A percentile compares a stretch with the other conserved stretches of the same genome.
These are phyloP conservation scores for Boletus sp. DNA, from an alignment of 768 basidiomycete genomes.

Conservation along the genomic window DNA sequence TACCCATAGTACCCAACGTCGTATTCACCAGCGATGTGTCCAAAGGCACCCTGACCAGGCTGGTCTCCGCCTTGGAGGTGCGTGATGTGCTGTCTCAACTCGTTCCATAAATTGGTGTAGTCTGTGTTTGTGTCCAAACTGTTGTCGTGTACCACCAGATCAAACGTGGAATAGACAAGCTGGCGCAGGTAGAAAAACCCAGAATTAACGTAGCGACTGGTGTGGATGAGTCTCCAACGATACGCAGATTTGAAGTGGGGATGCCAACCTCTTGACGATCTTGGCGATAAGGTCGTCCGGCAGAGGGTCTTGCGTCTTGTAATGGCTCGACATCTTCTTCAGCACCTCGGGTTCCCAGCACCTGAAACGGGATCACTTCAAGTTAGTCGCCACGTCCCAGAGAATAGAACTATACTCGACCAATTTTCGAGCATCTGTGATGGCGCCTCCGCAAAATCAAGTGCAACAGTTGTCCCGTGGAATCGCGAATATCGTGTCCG, in stretches of 20 bases:
- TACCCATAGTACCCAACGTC: conserved; percentile 65
- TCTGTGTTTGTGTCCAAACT: conserved; percentile 55
- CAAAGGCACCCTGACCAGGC: conserved; percentile 73
- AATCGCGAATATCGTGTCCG: conserved; percentile 71
- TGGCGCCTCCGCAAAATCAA: conserved; percentile 88
- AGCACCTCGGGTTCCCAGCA: conserved; percentile 84
- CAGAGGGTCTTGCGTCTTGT: conserved; percentile 68
- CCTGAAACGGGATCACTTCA: conserved; percentile 32
- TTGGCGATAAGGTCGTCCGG: conserved; percentile 69
- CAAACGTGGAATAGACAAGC: conserved; percentile 63
- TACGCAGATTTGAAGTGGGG: neutral
- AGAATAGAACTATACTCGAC: conserved; percentile 33
- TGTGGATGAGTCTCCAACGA: neutral
- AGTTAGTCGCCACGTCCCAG: neutral
- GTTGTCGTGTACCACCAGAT: conserved; percentile 25
- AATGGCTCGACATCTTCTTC: conserved; percentile 75
- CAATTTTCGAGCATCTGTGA: conserved; percentile 94
- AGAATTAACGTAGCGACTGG: conserved; percentile 73
- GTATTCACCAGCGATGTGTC: conserved; percentile 74
- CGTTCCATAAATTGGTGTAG: conserved; percentile 79
- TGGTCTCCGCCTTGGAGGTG: conserved; percentile 58
- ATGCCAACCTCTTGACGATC: conserved; percentile 63
- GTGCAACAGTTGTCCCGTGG: conserved; percentile 78
- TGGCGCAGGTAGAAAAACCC: conserved; percentile 72
- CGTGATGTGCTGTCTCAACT: conserved; percentile 65